These are phyloP conservation scores for Plasmodium relictum DNA, from an alignment of 169 alveolate genomes.

Conservation along the genomic window DNA sequence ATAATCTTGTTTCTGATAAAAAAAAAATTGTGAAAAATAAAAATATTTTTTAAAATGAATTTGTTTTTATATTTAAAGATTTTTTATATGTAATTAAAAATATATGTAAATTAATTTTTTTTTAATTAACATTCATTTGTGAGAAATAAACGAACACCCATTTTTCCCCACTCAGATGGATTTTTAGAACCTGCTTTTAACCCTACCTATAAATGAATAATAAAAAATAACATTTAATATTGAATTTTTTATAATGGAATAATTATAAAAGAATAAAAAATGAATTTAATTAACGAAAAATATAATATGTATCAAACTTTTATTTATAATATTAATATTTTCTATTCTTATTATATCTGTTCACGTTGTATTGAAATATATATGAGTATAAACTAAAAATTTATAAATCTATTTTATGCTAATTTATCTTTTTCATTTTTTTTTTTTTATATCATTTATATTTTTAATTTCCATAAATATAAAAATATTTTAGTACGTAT, in stretches of 20 bases:
- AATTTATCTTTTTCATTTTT: not conserved
- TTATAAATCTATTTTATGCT: not conserved
- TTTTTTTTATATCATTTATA: not conserved
- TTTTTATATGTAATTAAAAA: too few species aligned
- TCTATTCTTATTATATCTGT: too few species aligned
- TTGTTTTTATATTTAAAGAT: too few species aligned
- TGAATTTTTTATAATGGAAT: too few species aligned
- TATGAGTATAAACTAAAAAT: too few species aligned
- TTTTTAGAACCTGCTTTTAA: conserved; percentile 51
- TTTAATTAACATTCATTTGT: conserved; percentile 43
- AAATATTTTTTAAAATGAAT: too few species aligned
- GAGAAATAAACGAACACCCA: conserved; percentile 72
- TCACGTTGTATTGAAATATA: too few species aligned
- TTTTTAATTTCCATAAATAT: not conserved
- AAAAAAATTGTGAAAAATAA: too few species aligned
- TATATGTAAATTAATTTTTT: not conserved
- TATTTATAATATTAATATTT: too few species aligned
- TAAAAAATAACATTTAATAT: not conserved
- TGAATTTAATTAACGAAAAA: not conserved
- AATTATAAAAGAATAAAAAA: not conserved
- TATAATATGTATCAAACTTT: too few species aligned
- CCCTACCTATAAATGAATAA: conserved; percentile 39
- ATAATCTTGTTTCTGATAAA: too few species aligned
- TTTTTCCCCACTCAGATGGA: conserved; percentile 76
- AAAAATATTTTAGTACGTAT: not conserved